Conservation (phyloP, 2,329 filamentous ascomycete genomes). For the Blastomyces gilchristii region DNA sequence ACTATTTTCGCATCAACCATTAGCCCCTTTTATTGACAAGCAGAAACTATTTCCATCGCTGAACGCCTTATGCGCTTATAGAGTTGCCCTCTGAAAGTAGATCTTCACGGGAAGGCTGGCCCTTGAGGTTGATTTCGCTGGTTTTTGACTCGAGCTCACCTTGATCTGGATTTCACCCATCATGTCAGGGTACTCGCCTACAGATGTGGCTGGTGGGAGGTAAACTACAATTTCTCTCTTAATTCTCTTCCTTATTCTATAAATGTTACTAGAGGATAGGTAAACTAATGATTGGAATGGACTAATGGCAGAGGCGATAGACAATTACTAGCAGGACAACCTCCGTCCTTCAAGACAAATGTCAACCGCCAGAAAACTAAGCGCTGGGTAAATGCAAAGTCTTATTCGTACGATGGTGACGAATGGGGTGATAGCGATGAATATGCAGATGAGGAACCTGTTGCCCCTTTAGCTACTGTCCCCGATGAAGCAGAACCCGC, state of each 20-base stretch:
- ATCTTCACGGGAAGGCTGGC: not conserved
- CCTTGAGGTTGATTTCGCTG: not conserved
- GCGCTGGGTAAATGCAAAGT: constrained; percentile 89
- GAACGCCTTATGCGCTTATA: not conserved
- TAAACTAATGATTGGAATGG: constrained; percentile 1
- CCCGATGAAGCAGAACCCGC: constrained; percentile 17
- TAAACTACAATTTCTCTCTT: constrained; percentile 5
- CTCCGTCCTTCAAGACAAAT: constrained; percentile 65
- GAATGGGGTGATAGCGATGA: constrained; percentile 72
- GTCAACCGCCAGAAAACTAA: constrained; percentile 81
- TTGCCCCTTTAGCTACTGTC: constrained; percentile 35
- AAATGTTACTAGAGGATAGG: not conserved
- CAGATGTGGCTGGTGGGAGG: constrained; percentile 8
- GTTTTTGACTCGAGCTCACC: not conserved
- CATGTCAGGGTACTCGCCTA: constrained; percentile 12
- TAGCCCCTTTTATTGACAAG: not conserved
- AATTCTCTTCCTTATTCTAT: not conserved
- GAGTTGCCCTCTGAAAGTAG: not conserved
- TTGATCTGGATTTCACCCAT: not conserved
- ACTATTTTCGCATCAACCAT: not conserved
- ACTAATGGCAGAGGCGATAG: constrained; percentile 13
- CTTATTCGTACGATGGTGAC: constrained; percentile 78
- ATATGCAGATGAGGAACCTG: constrained; percentile 52
- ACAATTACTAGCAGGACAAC: constrained; percentile 27
- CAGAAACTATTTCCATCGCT: not conserved